Evolutionary conservation across 2,329 filamentous ascomycete species (phyloP).

Genomic region (Nemania abortiva): DNA sequence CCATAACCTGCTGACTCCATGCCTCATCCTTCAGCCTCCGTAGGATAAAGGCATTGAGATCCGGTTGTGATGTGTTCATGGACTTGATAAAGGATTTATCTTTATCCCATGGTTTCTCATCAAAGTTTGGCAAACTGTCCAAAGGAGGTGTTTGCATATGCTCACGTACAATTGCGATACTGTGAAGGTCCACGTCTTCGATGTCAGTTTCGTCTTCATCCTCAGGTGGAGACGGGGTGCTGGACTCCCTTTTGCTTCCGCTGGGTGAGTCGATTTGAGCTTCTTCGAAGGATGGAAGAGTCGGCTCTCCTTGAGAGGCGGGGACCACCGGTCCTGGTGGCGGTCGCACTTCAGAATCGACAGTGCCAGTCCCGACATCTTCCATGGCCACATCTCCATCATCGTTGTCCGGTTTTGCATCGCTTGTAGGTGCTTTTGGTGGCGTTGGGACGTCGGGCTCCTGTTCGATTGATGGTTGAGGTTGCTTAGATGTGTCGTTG

Average conservation of each 20-base stretch:
- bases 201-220: constrained; percentile 68
- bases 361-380: constrained; percentile 47
- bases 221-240: constrained; percentile 63
- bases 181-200: constrained; percentile 64
- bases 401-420: constrained; percentile 43
- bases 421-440: constrained; percentile 27
- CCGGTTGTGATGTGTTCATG: constrained; percentile 54
- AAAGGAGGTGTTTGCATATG: constrained; percentile 67
- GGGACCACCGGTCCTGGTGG: constrained; percentile 33
- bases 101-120: constrained; percentile 61
- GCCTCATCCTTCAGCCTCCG: constrained; percentile 59
- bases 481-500: constrained; percentile 40
- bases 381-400: constrained; percentile 55
- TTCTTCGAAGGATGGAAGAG: constrained; percentile 47
- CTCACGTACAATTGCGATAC: constrained; percentile 62
- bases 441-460: constrained; percentile 42
- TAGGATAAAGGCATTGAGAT: constrained; percentile 61
- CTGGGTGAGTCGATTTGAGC: constrained; percentile 44
- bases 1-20: constrained; percentile 53
- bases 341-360: constrained; percentile 39
- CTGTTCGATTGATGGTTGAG: constrained; percentile 48
- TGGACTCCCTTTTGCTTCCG: constrained; percentile 51
- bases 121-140: constrained; percentile 64
- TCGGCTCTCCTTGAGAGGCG: constrained; percentile 39
- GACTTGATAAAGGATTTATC: constrained; percentile 60